Evolutionary conservation across 73 alveolate genomes (phyloP).

Genomic region (Stentor coeruleus): DNA sequence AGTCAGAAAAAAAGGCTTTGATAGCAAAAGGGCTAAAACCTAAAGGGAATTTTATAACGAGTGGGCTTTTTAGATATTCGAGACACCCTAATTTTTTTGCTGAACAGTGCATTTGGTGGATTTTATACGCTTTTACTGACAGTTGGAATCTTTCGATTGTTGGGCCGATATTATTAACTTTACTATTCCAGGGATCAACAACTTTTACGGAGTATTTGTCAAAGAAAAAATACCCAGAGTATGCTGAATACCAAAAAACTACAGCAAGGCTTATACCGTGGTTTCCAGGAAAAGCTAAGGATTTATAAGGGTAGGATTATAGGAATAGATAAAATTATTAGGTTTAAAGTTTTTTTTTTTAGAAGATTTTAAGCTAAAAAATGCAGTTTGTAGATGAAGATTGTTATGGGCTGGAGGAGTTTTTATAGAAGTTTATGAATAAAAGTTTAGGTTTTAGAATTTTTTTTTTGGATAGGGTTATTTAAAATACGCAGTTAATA

Average conservation of each 20-base stretch:
- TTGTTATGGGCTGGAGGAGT: no score
- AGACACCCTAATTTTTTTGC: constrained; percentile 97
- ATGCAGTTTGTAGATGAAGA: no score
- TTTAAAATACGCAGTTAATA: no score
- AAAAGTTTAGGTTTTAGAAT: no score
- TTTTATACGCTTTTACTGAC: constrained; percentile 48
- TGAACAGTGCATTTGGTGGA: constrained; percentile 86
- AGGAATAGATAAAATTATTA: no score
- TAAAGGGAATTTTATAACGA: constrained; percentile 26
- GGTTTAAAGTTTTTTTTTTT: no score
- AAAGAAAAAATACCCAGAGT: constrained; percentile 23
- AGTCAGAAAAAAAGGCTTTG: not conserved
- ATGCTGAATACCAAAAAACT: constrained; percentile 16
- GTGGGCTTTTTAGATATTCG: constrained; percentile 88
- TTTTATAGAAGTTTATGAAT: no score
- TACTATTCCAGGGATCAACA: constrained; percentile 19
- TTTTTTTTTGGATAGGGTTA: no score
- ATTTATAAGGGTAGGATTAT: no score
- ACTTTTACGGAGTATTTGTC: constrained; percentile 8
- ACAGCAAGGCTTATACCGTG: constrained; percentile 20
- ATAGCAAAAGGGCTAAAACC: not conserved
- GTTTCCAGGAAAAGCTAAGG: not conserved
- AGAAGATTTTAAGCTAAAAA: no score
- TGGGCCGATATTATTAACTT: constrained; percentile 7
- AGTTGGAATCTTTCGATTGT: not conserved